Base-by-base conservation (phyloP, 306 rosid species). In the Lagenaria siceraria region DNA sequence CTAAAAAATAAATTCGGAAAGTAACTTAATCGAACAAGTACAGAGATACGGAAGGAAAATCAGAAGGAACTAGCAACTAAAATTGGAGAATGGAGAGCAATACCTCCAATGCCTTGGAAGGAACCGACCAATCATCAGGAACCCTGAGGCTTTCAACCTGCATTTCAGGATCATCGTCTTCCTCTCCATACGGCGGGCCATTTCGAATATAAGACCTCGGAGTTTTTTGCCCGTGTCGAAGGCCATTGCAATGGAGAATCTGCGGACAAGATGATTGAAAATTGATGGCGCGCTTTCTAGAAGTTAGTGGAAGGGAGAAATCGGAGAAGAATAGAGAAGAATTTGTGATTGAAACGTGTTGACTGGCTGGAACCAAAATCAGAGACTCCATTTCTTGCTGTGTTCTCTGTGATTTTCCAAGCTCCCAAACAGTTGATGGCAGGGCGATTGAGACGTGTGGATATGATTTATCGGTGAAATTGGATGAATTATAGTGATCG, bases 101-200 rank as follows among this genome's bases (percentile, higher is more conserved):
- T 84, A 90, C 97, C 97, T 95, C 83, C 68, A 82, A 78, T 76
- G 98, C 96, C 63, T 52, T 86, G 75, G 89, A 79, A 64, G 98
- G 92, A 63, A 52, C 78, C 82, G 82, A 82, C 97, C 97, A 95
- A 55, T 79, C 85, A 22, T 84, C 82, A 49, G 98, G 98, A 72
- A 90, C 89, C 31, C 85, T 85, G 46, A 92, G 88, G 80, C 87
- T 96, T 83, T 95, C 72, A 60, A 92, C 87, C 79, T 52, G 85
- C 29, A 78, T 66, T 40, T 81, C 86, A 52, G 78, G 78, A 62
- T 84, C 89, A 2, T 46, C 74, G 18, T 78, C 69, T 31, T 60
- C 75, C 11, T 78, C 85, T 13, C 81, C 53, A 59, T 65, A 78
- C 60, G 78, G 83, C 7, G 88, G 80, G 29, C 71, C 63, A 5